Conservation (phyloP, 306 rosid species). For the Gleditsia sinensis region DNA sequence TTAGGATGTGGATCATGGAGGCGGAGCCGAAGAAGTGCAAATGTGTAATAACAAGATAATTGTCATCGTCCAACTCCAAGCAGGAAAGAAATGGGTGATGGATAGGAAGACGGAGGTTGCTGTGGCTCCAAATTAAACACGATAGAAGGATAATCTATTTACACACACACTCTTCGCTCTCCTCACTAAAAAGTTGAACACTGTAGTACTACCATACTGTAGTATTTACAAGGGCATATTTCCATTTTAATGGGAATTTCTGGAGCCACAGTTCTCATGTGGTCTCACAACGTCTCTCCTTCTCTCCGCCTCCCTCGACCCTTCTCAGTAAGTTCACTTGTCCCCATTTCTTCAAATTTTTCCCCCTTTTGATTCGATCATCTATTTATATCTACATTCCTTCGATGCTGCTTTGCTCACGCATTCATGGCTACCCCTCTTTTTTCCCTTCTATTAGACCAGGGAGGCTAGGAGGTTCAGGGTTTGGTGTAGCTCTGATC, state of each 20-base stretch:
- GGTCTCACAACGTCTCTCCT: conserved; percentile 61
- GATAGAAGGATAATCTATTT: neutral
- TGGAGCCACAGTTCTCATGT: conserved; percentile 57
- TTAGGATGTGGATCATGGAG: too few species aligned
- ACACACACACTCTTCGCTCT: neutral
- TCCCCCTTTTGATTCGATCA: neutral
- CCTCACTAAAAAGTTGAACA: neutral
- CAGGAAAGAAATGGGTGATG: conserved; percentile 35
- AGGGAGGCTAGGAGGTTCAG: conserved; percentile 45
- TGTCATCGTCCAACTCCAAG: neutral
- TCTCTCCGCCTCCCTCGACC: conserved; percentile 54
- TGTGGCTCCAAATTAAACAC: conserved; percentile 69
- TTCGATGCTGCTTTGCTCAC: neutral
- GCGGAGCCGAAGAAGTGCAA: neutral
- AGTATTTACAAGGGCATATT: neutral
- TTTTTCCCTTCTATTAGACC: conserved; percentile 27
- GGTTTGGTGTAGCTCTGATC: conserved; percentile 59
- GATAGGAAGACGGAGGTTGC: conserved; percentile 37
- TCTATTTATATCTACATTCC: neutral
- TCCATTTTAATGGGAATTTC: conserved; percentile 45
- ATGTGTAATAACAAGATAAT: neutral
- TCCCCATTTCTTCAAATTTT: conserved; percentile 12
- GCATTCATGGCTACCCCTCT: neutral
- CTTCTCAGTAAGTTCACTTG: conserved; percentile 47
- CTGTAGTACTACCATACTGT: neutral